phyloP scores from a whole-genome alignment of 305 asterid genomes.

The Coffea humblotiana region DNA sequence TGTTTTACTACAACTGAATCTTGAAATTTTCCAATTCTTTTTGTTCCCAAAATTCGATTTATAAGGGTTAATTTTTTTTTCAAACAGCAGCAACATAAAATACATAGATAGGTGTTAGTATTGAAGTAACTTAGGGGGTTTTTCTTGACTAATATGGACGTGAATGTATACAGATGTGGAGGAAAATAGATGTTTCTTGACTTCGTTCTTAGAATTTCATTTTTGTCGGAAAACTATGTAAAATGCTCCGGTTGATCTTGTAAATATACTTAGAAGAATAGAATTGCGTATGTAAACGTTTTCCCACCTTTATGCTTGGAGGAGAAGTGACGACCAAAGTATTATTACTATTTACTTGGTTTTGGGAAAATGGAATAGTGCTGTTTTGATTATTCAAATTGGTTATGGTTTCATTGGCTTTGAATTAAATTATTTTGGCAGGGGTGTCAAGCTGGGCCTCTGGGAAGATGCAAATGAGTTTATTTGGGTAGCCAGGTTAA shows the following conservation, averaged over 20 bases:
- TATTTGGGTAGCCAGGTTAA: constrained; percentile 26
- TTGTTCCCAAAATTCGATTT: too few relatives aligned
- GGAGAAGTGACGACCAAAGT: not conserved
- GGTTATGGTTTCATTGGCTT: constrained; percentile 35
- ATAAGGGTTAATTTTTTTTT: too few relatives aligned
- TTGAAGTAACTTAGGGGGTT: too few relatives aligned
- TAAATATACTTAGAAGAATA: not conserved
- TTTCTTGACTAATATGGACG: not conserved
- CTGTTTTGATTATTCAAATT: constrained; percentile 20
- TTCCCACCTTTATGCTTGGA: not conserved
- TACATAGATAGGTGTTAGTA: too few relatives aligned
- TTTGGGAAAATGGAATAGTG: not conserved
- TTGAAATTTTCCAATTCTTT: too few relatives aligned
- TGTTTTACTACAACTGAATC: too few relatives aligned
- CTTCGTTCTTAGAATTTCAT: not conserved
- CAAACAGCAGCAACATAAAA: too few relatives aligned
- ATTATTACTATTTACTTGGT: not conserved
- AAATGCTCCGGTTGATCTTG: not conserved
- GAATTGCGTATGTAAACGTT: not conserved
- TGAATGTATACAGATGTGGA: not conserved
- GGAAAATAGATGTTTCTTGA: not conserved
- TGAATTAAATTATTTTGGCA: constrained; percentile 55
- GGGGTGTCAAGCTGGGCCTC: constrained; percentile 51
- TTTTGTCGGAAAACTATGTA: constrained; percentile 2
- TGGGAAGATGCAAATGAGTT: constrained; percentile 35